These are phyloP conservation scores for Lasiosphaeriaceae sp. DNA, from an alignment of 495 filamentous ascomycete genomes.

Conservation along the genomic window DNA sequence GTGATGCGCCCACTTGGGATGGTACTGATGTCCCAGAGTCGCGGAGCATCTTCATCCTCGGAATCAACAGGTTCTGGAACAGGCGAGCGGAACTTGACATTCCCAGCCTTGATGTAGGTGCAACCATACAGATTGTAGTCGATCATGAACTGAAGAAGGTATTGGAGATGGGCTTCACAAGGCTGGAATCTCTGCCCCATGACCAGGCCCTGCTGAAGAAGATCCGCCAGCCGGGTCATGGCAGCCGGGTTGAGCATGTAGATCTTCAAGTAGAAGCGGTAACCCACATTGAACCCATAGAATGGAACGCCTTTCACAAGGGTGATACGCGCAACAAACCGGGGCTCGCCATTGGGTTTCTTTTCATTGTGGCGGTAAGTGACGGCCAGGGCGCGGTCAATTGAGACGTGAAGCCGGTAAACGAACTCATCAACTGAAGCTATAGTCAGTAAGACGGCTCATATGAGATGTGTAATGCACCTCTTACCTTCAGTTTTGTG, in stretches of 20 bases:
- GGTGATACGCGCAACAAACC: constrained; percentile 83
- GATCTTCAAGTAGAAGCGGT: constrained; percentile 86
- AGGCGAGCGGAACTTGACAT: constrained; percentile 67
- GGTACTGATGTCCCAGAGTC: constrained; percentile 77
- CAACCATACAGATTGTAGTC: constrained; percentile 97
- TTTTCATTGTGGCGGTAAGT: constrained; percentile 69
- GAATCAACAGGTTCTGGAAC: constrained; percentile 59
- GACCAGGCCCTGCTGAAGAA: constrained; percentile 80
- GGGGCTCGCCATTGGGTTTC: constrained; percentile 55
- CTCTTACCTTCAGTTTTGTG: constrained; percentile 61
- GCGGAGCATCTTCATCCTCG: constrained; percentile 47
- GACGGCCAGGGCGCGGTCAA: constrained; percentile 79
- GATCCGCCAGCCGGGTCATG: constrained; percentile 77
- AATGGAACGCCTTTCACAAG: constrained; percentile 92
- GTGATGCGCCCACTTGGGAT: constrained; percentile 46
- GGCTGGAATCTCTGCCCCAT: constrained; percentile 82
- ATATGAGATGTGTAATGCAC: not conserved
- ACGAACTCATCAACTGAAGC: constrained; percentile 56
- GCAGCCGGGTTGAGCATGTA: constrained; percentile 83
- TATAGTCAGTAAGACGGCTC: constrained; percentile 4
- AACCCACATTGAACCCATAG: constrained; percentile 92
- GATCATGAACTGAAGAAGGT: constrained; percentile 92
- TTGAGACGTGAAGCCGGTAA: constrained; percentile 66
- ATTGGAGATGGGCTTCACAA: constrained; percentile 90
- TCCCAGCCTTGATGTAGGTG: constrained; percentile 62